Base-by-base conservation (phyloP, 306 rosid species). In the Ammopiptanthus mongolicus region DNA sequence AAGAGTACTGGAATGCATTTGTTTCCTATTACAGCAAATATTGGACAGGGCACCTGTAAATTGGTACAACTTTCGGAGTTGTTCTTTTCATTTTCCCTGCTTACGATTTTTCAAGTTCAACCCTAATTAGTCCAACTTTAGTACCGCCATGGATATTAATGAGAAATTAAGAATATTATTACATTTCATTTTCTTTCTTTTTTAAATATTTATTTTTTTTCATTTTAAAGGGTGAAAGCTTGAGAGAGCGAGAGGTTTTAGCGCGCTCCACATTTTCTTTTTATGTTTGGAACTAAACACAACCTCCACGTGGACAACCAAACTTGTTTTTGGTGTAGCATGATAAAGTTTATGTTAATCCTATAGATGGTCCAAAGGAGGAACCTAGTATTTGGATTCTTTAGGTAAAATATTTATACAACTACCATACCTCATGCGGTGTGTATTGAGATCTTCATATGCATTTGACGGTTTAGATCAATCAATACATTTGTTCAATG, bases 11-110 rank as follows among this genome's bases (percentile, higher is more conserved):
- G 23, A 62, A 74, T 3, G 33, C 31, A 44, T 71, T 71, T 34
- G 62, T 51, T 19, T 37, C 44, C 57, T 9, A 31, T 46, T 18
- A 1, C 21, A 59, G 58, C 8, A 63, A 50, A 50, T 1, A 52
- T 15, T 18, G 37, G 44, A 55, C 56, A 53, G 31, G 17, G 13
- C 5, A 28, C 23, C 33, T 23, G 28, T 60, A 77, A 55, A 44
- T 67, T 56, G 17, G 81, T 68, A 68, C 53, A 47, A 2, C 46
- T 66, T 51, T 47, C 74, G 29, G 58, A 52, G 29, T 53, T 18
- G 41, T 33, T 2, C 5, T 8, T 61, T 48, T 19, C 15, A 0
- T 29, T 4, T 23, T 25, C 5, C 25, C 39, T 4, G 14, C 8
- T 44, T 28, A 3, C 15, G 12, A 37, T 28, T 15, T 41, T 34